phyloP scores from a whole-genome alignment of 129 eudicot species.

The Saposhnikovia divaricata region DNA sequence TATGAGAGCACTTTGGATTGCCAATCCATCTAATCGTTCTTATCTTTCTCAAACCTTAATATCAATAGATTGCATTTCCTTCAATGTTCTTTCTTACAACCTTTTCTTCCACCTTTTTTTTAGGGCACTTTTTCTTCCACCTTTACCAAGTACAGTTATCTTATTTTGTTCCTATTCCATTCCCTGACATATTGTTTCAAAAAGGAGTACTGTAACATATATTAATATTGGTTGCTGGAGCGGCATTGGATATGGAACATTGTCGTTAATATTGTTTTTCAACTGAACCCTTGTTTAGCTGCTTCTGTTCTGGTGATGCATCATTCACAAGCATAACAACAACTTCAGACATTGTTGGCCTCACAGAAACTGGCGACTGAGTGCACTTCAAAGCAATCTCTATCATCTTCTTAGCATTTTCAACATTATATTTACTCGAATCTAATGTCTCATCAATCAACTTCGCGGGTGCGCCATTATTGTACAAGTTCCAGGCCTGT shows the following conservation, averaged over 20 bases:
- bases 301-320: not conserved
- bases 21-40: too few species aligned
- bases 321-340: not conserved
- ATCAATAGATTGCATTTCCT: too few species aligned
- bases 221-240: not conserved
- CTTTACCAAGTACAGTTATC: too few species aligned
- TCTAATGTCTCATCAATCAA: not conserved
- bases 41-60: too few species aligned
- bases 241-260: too few species aligned
- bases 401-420: not conserved
- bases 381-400: not conserved
- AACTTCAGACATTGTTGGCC: conserved; percentile 7
- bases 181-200: too few species aligned
- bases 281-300: not conserved
- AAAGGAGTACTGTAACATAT: not conserved
- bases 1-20: not conserved
- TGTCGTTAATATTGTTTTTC: too few species aligned
- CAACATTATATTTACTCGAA: not conserved
- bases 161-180: too few species aligned
- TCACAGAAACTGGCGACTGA: not conserved
- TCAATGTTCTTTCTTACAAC: too few species aligned
- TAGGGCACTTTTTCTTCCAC: too few species aligned
- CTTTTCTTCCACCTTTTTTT: too few species aligned
- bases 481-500: not conserved
- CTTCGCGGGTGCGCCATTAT: not conserved